Base-by-base conservation (phyloP, 805 yeast genomes). In the Grigorovia jiainica region DNA sequence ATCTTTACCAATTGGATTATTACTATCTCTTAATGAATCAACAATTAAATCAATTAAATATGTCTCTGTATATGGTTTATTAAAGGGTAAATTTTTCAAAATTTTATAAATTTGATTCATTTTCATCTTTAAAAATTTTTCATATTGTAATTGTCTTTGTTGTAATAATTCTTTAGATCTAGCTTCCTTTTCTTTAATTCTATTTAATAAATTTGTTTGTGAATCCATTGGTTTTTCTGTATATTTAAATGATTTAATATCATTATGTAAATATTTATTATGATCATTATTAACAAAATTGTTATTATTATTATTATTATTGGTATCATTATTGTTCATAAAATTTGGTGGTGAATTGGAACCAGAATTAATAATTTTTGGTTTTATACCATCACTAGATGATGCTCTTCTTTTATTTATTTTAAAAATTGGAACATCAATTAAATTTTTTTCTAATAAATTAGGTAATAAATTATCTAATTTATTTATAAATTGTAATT, bases 1-100 rank as follows among this genome's bases (percentile, higher is more conserved):
- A 8, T 43, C 43, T 7, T 34, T 36, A 10, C 63, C 62, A 20
- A 59, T 53, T 4, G 65, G 65, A 33, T 59, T 60, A 39, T 59
- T 59, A 40, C 58, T 52, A 39, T 60, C 62, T 34, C 50, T 53
- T 25, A 60, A 47, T 41, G 57, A 51, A 36, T 60, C 65, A 8
- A 56, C 61, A 36, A 59, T 51, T 13, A 60, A 35, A 5, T 50
- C 36, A 21, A 50, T 43, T 11, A 60, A 34, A 35, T 57, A 49
- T 6, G 61, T 57, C 8, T 37, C 47, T 0, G 65, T 60, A 33
- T 60, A 58, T 10, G 65, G 65, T 35, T 43, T 39, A 19, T 48
- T 46, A 43, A 48, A 43, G 5, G 49, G 45, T 20, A 59, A 35
- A 11, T 57, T 49, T 17, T 44, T 41, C 6, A 59, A 42, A 11